These are phyloP conservation scores for Chytriomyces hyalinus DNA, from an alignment of 192 early-diverging fungal genomes.

Conservation along the genomic window DNA sequence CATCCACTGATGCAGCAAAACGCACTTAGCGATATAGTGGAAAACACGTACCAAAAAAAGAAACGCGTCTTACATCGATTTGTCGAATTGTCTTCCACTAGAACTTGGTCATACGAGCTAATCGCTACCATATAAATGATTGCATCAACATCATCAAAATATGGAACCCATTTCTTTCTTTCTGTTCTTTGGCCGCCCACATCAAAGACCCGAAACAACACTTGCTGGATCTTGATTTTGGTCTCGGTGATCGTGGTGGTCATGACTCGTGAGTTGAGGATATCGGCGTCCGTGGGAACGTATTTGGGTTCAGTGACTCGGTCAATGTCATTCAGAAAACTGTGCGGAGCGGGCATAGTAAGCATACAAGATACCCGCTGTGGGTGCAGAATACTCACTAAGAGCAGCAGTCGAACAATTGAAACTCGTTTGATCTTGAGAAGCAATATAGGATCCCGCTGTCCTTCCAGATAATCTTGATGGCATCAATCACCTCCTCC, in stretches of 20 bases:
- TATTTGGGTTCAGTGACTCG: constrained; percentile 57
- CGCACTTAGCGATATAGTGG: constrained; percentile 34
- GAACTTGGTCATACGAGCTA: constrained; percentile 64
- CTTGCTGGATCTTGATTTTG: constrained; percentile 61
- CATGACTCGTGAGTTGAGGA: constrained; percentile 68
- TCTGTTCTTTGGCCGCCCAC: constrained; percentile 71
- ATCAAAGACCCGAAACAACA: constrained; percentile 63
- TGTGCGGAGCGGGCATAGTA: constrained; percentile 1
- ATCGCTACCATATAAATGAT: constrained; percentile 70
- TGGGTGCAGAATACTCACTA: constrained; percentile 40
- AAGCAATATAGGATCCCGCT: constrained; percentile 45
- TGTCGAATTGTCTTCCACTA: constrained; percentile 58
- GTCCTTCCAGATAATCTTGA: constrained; percentile 50
- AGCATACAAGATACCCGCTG: neutral
- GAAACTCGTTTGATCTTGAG: constrained; percentile 45
- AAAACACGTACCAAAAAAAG: neutral
- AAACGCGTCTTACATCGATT: constrained; percentile 48
- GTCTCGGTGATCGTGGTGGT: constrained; percentile 78
- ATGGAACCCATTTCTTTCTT: constrained; percentile 70
- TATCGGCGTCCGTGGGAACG: constrained; percentile 69
- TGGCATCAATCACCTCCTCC: constrained; percentile 12
- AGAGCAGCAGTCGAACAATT: constrained; percentile 50
- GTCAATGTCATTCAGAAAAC: constrained; percentile 47
- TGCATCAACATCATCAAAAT: constrained; percentile 69
- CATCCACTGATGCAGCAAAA: constrained; percentile 38